Conservation (phyloP, 768 basidiomycete species). For the Sporobolomyces pararoseus region DNA sequence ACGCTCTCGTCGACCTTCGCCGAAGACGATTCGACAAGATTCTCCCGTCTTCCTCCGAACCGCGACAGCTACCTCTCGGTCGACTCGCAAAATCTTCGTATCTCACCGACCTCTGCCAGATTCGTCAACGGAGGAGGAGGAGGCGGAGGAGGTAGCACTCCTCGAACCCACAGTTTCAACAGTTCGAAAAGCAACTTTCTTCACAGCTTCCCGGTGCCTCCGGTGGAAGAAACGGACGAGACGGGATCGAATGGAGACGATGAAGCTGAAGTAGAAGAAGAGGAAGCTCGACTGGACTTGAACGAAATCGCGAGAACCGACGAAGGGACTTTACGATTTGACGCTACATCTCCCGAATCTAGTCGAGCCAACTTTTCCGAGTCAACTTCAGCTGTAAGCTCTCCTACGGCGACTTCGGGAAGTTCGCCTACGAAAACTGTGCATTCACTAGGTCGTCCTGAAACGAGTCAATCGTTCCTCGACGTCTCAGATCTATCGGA, state of each 20-base stretch:
- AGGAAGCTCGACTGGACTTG: neutral
- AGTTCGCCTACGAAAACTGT: too few relatives aligned
- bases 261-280: neutral
- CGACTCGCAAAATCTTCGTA: neutral
- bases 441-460: too few relatives aligned
- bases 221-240: slow-evolving; percentile 12
- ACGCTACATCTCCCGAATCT: too few relatives aligned
- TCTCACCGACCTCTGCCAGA: neutral
- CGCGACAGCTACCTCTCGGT: slow-evolving; percentile 19
- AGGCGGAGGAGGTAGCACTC: too few relatives aligned
- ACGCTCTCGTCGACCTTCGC: neutral
- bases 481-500: slow-evolving; percentile 16
- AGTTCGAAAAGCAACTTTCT: slow-evolving; percentile 2
- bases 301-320: neutral
- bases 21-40: neutral
- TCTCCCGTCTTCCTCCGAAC: neutral
- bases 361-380: too few relatives aligned
- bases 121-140: neutral
- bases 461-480: slow-evolving; percentile 11
- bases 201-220: slow-evolving; percentile 19
- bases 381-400: too few relatives aligned
- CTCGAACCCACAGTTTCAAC: neutral
- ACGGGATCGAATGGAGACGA: slow-evolving; percentile 15
- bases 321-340: neutral
- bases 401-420: too few relatives aligned